A percentile compares a stretch with the other conserved stretches of the same genome.
phyloP scores from a whole-genome alignment of 495 filamentous ascomycete genomes.

The Podospora tetraspora region DNA sequence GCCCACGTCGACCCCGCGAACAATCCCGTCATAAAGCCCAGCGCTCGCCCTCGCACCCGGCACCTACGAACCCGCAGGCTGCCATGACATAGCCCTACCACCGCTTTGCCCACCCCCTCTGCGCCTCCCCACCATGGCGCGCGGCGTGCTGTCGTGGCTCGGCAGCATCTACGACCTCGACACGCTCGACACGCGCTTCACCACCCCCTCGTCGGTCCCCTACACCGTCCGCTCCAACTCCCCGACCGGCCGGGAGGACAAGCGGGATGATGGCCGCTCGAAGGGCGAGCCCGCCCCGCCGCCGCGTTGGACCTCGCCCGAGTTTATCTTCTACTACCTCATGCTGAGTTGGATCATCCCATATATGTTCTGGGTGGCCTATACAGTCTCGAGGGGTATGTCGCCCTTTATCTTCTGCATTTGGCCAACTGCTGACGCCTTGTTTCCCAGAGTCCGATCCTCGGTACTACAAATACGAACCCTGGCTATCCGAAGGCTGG shows the following conservation, averaged over 20 bases:
- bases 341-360: conserved; percentile 64
- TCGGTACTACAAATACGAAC: conserved; percentile 68
- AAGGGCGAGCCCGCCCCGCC: conserved; percentile 25
- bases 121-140: conserved; percentile 10
- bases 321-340: conserved; percentile 80
- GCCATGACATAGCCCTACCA: neutral
- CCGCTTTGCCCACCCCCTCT: neutral
- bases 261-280: conserved; percentile 37
- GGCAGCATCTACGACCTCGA: conserved; percentile 73
- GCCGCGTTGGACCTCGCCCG: conserved; percentile 75
- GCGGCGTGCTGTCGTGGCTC: conserved; percentile 39
- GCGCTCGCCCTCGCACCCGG: neutral
- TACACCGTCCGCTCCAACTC: conserved; percentile 44
- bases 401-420: no score
- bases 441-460: conserved; percentile 64
- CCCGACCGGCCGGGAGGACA: conserved; percentile 10
- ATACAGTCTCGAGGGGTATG: conserved; percentile 82
- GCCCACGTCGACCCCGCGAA: neutral
- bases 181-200: conserved; percentile 90
- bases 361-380: conserved; percentile 84
- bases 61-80: neutral
- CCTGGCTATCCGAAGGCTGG: conserved; percentile 76
- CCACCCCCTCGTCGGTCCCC: conserved; percentile 62
- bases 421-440: conserved; percentile 11
- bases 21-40: neutral